Evolutionary conservation across 2,329 filamentous ascomycete genomes (phyloP), one percentile per base, ranked within the genome.

Genomic region (Penicillium concentricum): DNA sequence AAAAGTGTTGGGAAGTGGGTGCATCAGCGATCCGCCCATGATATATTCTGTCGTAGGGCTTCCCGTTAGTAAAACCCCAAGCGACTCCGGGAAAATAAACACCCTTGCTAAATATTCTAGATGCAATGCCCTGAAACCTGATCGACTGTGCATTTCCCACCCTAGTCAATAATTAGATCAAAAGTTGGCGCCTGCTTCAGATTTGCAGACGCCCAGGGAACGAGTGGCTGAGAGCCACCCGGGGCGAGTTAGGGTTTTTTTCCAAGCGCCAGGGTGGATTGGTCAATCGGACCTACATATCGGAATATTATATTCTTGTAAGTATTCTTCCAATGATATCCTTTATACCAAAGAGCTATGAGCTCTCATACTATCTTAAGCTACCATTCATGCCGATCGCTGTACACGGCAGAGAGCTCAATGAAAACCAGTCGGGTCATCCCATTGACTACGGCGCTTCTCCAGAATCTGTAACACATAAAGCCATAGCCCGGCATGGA

Each of bases 261-360:
- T 60, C 61, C 64, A 71, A 64, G 69, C 69, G 69, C 69, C 65
- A 51, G 26, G 49, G 68, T 68, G 66, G 69, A 60, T 53, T 52
- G 45, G 22, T 16, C 47, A 53, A 43, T 32, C 20, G 28, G 20
- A 48, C 9, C 53, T 22, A 16, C 7, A 44, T 44, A 18, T 18
- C 8, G 30, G 28, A 16, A 24, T 22, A 10, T 45, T 9, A n/a
- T 26, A 20, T 20, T 34, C 37, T 44, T 22, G 9, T 24, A 12
- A 16, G 8, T 28, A 18, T 52, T 43, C 35, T 37, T 24, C 26
- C 32, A 24, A 48, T 24, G 2, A 12, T 13, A 28, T 12, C 16
- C 8, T 28, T 20, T 43, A 51, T 37, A 37, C 30, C 18, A 38
- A 30, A 35, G 43, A 42, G 39, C 35, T 37, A 32, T 16, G 20